Evolutionary conservation across 176 grass and related monocot species (phyloP).

Genomic region (Oryza coarctata): DNA sequence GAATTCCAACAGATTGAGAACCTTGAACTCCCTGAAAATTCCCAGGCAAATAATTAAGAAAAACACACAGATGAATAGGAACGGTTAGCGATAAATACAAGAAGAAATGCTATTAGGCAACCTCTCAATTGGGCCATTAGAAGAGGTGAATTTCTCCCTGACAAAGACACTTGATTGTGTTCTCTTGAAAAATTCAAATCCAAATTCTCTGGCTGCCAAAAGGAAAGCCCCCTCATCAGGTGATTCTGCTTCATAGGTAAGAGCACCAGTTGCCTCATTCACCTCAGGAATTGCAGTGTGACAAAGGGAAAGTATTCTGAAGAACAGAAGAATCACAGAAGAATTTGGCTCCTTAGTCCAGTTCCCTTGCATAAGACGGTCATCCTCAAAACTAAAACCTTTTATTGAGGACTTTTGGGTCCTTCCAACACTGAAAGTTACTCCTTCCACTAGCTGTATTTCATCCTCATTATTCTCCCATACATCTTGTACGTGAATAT

Average conservation of each 20-base stretch:
- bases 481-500: constrained; percentile 43
- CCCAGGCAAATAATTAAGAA: constrained; percentile 29
- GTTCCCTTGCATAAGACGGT: constrained; percentile 81
- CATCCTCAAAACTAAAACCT: constrained; percentile 91
- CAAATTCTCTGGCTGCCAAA: constrained; percentile 95
- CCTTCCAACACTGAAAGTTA: constrained; percentile 47
- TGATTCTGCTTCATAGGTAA: constrained; percentile 95
- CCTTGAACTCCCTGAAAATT: constrained; percentile 89
- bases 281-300: constrained; percentile 90
- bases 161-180: constrained; percentile 81
- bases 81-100: background rate
- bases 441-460: constrained; percentile 66
- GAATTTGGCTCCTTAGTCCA: constrained; percentile 82
- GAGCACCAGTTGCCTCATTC: constrained; percentile 72
- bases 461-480: constrained; percentile 60
- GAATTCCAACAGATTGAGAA: constrained; percentile 98
- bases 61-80: background rate
- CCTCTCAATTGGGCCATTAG: constrained; percentile 65
- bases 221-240: constrained; percentile 96
- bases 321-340: constrained; percentile 64
- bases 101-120: constrained; percentile 40
- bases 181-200: constrained; percentile 93
- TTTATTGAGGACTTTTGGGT: constrained; percentile 64
- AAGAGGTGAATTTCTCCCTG: constrained; percentile 70
- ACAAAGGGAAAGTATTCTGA: constrained; percentile 89